A percentile compares a stretch with the other conserved stretches of the same genome.
Evolutionary conservation across 805 yeast genomes (phyloP).

Genomic region (Candida orba): DNA sequence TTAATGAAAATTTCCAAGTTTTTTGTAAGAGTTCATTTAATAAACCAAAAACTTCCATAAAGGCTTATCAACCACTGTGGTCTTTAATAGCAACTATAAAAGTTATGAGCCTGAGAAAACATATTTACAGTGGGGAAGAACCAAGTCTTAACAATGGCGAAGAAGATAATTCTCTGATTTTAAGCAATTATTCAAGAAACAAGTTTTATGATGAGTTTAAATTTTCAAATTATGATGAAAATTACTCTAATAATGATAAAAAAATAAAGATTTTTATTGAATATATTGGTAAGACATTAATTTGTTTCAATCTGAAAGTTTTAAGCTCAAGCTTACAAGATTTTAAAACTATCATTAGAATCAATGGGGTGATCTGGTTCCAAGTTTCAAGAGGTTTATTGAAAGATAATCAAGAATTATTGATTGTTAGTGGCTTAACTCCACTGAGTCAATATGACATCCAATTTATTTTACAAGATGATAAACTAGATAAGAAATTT

Average conservation of each 20-base stretch:
- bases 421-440: slow-evolving; percentile 58
- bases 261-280: slow-evolving; percentile 35
- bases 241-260: slow-evolving; percentile 19
- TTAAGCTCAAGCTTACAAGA: slow-evolving; percentile 24
- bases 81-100: slow-evolving; percentile 42
- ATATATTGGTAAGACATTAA: slow-evolving; percentile 44
- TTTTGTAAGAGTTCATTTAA: slow-evolving; percentile 16
- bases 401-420: slow-evolving; percentile 36
- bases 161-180: slow-evolving; percentile 14
- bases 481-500: slow-evolving; percentile 24
- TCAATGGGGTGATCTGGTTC: slow-evolving; percentile 65
- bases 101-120: slow-evolving; percentile 40
- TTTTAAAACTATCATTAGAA: slow-evolving; percentile 38
- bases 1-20: slow-evolving; percentile 21
- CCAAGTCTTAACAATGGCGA: slow-evolving; percentile 9
- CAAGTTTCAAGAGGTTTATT: slow-evolving; percentile 48
- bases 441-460: slow-evolving; percentile 61
- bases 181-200: slow-evolving; percentile 18
- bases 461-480: slow-evolving; percentile 31
- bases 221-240: slow-evolving; percentile 22
- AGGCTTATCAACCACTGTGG: slow-evolving; percentile 44
- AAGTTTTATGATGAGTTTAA: slow-evolving; percentile 21
- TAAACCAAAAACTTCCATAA: slow-evolving; percentile 14
- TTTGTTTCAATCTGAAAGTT: slow-evolving; percentile 44
- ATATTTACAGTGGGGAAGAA: slow-evolving; percentile 36